phyloP scores from a whole-genome alignment of 1,139 yeast genomes.

The Candida mesenterica region DNA sequence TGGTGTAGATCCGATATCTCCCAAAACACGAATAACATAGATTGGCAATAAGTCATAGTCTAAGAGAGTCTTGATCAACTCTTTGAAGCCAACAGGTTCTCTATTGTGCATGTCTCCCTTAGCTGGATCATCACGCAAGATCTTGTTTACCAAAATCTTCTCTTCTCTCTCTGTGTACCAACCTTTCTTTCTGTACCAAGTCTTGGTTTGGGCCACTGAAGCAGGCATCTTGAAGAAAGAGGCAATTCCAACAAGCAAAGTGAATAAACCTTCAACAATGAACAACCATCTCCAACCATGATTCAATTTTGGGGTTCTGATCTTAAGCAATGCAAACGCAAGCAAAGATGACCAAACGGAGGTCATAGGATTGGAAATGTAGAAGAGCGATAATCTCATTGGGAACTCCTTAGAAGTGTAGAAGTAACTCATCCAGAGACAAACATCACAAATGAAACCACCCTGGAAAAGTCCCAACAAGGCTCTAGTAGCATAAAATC shows the following conservation, averaged over 20 bases:
- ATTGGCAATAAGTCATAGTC: constrained; percentile 27
- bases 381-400: constrained; percentile 25
- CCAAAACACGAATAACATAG: constrained; percentile 18
- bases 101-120: constrained; percentile 36
- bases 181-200: constrained; percentile 28
- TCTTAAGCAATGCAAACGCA: constrained; percentile 31
- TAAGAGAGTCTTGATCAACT: constrained; percentile 19
- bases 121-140: constrained; percentile 32
- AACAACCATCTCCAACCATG: constrained; percentile 42
- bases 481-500: constrained; percentile 26
- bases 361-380: constrained; percentile 25
- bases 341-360: constrained; percentile 22
- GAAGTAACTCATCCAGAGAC: constrained; percentile 33
- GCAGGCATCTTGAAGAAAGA: constrained; percentile 36
- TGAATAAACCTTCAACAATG: constrained; percentile 32
- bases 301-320: constrained; percentile 16
- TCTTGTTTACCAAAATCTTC: constrained; percentile 29
- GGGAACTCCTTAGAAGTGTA: constrained; percentile 28
- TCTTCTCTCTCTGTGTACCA: constrained; percentile 40
- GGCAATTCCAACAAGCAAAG: constrained; percentile 27
- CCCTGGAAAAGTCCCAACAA: constrained; percentile 32
- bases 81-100: constrained; percentile 24
- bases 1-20: constrained; percentile 16
- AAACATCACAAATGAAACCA: constrained; percentile 30
- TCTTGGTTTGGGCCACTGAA: constrained; percentile 29